phyloP scores from a whole-genome alignment of 495 filamentous ascomycete species.

The Penicillium goetzii region DNA sequence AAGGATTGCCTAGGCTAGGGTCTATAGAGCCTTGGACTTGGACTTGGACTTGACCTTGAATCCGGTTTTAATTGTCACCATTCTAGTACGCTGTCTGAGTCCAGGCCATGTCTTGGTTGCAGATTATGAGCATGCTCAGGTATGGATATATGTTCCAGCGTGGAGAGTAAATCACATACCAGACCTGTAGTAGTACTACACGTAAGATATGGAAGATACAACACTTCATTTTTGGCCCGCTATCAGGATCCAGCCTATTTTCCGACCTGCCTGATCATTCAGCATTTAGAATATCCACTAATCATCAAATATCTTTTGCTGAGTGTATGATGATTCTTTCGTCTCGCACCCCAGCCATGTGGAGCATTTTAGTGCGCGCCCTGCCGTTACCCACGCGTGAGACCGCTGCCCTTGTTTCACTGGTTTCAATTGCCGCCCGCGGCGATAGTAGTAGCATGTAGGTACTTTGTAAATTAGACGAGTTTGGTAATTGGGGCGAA shows the following conservation, averaged over 20 bases:
- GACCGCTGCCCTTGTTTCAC: conserved; percentile 1
- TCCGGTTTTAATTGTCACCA: neutral
- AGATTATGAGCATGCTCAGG: neutral
- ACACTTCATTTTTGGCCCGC: neutral
- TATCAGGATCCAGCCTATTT: neutral
- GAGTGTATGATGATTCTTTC: neutral
- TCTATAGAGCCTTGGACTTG: neutral
- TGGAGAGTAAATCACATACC: neutral
- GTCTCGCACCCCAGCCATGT: neutral
- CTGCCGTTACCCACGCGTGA: neutral
- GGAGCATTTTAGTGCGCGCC: neutral
- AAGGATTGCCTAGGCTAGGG: neutral
- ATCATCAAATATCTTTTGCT: no score
- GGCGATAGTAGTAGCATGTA: neutral
- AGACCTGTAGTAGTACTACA: neutral
- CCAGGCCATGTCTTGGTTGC: neutral
- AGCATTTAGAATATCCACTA: no score
- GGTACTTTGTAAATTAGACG: neutral
- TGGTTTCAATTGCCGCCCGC: conserved; percentile 16
- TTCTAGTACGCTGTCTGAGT: neutral
- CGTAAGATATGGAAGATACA: neutral
- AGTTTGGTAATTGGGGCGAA: no score
- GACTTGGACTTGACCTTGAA: neutral
- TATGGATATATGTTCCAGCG: neutral
- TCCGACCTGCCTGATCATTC: neutral